Conservation (phyloP, 2,329 filamentous ascomycete species). For the Apiospora malaysiana region DNA sequence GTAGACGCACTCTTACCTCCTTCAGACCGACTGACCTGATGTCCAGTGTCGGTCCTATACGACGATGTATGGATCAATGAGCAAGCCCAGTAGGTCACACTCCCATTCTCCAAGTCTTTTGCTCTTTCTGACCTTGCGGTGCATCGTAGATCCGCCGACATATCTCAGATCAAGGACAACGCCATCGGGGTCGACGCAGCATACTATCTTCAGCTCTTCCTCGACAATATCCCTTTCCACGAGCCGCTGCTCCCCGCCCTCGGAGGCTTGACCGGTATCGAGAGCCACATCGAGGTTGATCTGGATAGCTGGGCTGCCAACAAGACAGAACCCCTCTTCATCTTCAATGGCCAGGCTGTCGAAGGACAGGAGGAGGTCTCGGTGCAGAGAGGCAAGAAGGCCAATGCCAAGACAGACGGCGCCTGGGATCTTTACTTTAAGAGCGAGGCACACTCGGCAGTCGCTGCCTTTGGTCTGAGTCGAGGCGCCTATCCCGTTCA, state of each 20-base stretch:
- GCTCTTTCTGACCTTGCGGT: slow-evolving; percentile 9
- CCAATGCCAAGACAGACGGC: slow-evolving; percentile 73
- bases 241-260: slow-evolving; percentile 91
- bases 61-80: slow-evolving; percentile 50
- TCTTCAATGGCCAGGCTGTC: slow-evolving; percentile 88
- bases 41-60: slow-evolving; percentile 38
- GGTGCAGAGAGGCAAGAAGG: slow-evolving; percentile 66
- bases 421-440: slow-evolving; percentile 90
- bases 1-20: background rate
- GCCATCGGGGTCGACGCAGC: slow-evolving; percentile 87
- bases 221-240: slow-evolving; percentile 72
- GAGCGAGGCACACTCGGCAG: slow-evolving; percentile 79
- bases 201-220: slow-evolving; percentile 82
- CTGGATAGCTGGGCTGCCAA: slow-evolving; percentile 73
- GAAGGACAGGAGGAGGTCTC: slow-evolving; percentile 76
- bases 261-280: slow-evolving; percentile 84
- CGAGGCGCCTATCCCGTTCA: slow-evolving; percentile 74
- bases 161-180: slow-evolving; percentile 75
- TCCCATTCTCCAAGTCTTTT: background rate
- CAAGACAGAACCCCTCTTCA: slow-evolving; percentile 80
- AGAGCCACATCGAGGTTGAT: slow-evolving; percentile 76
- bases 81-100: slow-evolving; percentile 38
- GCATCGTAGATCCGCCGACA: slow-evolving; percentile 50
- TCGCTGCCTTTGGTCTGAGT: slow-evolving; percentile 80
- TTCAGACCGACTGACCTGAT: background rate